Evolutionary conservation across 768 basidiomycete species (phyloP).

Genomic region (Naganishia antarctica): DNA sequence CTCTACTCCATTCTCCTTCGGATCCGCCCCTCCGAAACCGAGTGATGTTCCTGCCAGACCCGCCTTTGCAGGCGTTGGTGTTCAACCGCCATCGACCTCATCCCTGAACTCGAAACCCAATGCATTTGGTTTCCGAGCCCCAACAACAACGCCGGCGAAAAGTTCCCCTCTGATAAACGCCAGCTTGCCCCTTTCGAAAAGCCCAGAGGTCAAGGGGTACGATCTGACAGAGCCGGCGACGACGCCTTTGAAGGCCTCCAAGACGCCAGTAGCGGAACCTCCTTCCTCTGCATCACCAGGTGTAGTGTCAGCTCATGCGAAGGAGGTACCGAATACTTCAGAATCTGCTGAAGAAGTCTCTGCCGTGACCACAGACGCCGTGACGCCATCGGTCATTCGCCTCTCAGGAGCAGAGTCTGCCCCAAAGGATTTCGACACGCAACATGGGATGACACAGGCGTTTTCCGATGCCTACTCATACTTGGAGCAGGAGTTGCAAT

Average conservation of each 20-base stretch:
- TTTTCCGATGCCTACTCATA: conserved; percentile 7
- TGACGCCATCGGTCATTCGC: no score
- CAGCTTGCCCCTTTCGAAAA: background rate
- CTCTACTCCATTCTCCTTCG: conserved; percentile 4
- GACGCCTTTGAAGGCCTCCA: background rate
- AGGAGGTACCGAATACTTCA: background rate
- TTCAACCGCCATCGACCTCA: conserved; percentile 7
- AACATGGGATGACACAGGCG: background rate
- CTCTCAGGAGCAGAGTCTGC: no score
- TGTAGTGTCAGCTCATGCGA: background rate
- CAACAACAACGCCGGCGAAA: conserved; percentile 13
- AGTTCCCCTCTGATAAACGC: conserved; percentile 16
- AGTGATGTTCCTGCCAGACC: background rate
- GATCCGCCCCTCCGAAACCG: background rate
- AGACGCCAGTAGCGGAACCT: background rate
- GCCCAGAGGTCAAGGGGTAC: background rate
- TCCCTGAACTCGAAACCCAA: conserved; percentile 8
- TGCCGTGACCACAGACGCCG: no score
- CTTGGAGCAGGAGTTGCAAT: conserved; percentile 23
- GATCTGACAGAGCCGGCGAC: background rate
- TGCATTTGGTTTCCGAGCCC: conserved; percentile 21
- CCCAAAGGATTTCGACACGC: no score
- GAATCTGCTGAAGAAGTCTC: no score
- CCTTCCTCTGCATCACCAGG: background rate
- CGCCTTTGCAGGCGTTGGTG: conserved; percentile 2